A percentile compares a stretch with the other conserved stretches of the same genome.
phyloP scores from a whole-genome alignment of 768 basidiomycete genomes.

The Pluteus cervinus region DNA sequence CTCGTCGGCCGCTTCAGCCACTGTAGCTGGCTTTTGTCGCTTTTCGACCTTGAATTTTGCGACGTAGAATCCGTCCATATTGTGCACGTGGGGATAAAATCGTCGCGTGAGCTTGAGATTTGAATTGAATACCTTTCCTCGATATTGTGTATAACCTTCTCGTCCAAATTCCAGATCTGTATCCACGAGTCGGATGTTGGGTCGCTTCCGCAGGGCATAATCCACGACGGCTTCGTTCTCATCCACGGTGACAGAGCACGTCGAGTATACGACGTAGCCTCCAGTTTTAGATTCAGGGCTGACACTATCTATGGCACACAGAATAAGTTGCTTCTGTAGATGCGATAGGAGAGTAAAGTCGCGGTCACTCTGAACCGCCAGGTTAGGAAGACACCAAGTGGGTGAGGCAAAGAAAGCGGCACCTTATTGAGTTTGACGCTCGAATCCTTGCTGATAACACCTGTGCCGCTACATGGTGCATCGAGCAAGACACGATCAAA shows the following conservation, averaged over 20 bases:
- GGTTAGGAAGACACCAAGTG: conserved; percentile 7
- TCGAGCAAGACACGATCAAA: conserved; percentile 97
- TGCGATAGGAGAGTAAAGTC: conserved; percentile 97
- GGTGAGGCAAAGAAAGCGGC: conserved; percentile 10
- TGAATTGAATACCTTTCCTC: conserved; percentile 84
- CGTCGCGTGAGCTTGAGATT: conserved; percentile 77
- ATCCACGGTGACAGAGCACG: conserved; percentile 96
- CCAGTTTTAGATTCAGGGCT: conserved; percentile 86
- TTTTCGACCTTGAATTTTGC: conserved; percentile 97
- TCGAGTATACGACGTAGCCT: conserved; percentile 95
- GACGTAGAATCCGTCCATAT: conserved; percentile 99
- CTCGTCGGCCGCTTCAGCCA: conserved; percentile 20
- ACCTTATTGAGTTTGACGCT: conserved; percentile 99
- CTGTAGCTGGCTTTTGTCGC: conserved; percentile 43
- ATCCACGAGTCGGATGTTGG: conserved; percentile 87
- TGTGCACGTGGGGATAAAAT: conserved; percentile 96
- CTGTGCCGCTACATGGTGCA: conserved; percentile 97
- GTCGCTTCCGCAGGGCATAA: conserved; percentile 92
- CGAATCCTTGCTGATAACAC: conserved; percentile 96
- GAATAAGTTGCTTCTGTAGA: conserved; percentile 95
- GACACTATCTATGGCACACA: conserved; percentile 97
- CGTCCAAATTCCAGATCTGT: conserved; percentile 91
- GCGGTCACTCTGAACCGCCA: conserved; percentile 65
- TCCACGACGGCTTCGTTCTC: conserved; percentile 99
- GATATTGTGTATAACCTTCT: conserved; percentile 84